Conservation (phyloP, 139 green algal genomes). For the Diplosphaera chodatii region DNA sequence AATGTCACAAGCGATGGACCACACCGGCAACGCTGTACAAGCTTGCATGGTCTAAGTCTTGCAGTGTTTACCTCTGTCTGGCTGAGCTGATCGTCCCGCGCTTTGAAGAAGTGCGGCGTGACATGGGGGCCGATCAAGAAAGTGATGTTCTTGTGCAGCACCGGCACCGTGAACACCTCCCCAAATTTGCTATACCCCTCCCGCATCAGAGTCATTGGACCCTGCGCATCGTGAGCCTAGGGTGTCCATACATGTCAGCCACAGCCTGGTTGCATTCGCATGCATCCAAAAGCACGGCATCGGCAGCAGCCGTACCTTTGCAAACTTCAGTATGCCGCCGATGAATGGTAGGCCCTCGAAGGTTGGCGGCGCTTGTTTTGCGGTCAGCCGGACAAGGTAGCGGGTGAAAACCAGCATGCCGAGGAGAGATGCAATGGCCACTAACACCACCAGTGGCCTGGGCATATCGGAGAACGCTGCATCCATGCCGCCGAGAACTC, state of each 20-base stretch:
- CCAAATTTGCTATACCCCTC: conserved; percentile 75
- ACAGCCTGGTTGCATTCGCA: no score
- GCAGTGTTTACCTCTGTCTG: conserved; percentile 77
- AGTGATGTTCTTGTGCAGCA: conserved; percentile 93
- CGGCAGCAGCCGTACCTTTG: conserved; percentile 43
- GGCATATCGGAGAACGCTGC: no score
- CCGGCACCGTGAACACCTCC: conserved; percentile 93
- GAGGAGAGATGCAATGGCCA: neutral
- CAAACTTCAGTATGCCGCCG: conserved; percentile 92
- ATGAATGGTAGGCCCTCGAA: conserved; percentile 84
- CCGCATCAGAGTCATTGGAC: conserved; percentile 76
- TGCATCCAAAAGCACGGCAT: no score
- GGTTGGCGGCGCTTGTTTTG: conserved; percentile 57
- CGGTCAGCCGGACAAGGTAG: conserved; percentile 27
- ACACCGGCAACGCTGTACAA: no score
- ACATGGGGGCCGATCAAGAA: conserved; percentile 93
- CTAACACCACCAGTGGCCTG: no score
- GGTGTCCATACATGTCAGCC: no score
- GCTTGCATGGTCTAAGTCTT: no score
- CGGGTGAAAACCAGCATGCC: neutral
- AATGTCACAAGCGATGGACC: no score
- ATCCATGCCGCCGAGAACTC: no score
- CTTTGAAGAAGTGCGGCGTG: conserved; percentile 94
- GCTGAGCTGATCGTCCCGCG: conserved; percentile 82
- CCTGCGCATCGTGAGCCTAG: conserved; percentile 36